Percentiles rank a stretch among this genome's conserved stretches.
phyloP scores from a whole-genome alignment of 129 eudicot species.

The carrot (Daucus carota) region DNA sequence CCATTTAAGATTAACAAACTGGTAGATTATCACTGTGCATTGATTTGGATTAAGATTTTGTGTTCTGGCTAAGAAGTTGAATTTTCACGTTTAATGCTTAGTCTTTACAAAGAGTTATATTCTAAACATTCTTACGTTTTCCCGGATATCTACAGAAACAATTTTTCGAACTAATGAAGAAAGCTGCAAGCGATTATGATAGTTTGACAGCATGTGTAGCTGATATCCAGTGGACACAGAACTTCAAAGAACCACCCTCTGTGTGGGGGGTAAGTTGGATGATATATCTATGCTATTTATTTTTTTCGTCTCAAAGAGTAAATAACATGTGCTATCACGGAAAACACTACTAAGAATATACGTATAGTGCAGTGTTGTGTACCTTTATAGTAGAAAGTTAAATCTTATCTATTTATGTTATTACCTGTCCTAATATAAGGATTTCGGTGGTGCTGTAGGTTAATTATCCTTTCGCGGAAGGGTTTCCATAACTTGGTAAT shows the following conservation, averaged over 20 bases:
- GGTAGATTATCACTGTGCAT: not conserved
- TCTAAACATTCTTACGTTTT: not conserved
- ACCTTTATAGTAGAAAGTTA: not conserved
- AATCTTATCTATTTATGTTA: no score
- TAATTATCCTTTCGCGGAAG: not conserved
- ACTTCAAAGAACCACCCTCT: constrained; percentile 94
- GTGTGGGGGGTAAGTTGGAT: constrained; percentile 80
- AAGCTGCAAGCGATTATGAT: constrained; percentile 96
- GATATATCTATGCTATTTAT: not conserved
- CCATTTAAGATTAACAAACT: not conserved
- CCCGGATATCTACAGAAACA: constrained; percentile 51
- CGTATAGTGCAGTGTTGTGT: not conserved
- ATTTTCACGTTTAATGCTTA: not conserved
- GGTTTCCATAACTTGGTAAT: not conserved
- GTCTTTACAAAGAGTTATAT: not conserved
- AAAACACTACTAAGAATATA: not conserved
- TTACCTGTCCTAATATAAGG: no score
- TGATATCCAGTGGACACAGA: constrained; percentile 95
- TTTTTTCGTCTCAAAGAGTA: not conserved
- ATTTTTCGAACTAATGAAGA: constrained; percentile 87
- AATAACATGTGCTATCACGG: not conserved
- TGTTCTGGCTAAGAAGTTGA: not conserved
- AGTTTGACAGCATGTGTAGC: constrained; percentile 75
- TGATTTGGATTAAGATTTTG: not conserved
- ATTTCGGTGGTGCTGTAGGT: no score